Percentiles rank a stretch among this genome's conserved stretches.
phyloP scores from a whole-genome alignment of 2,329 filamentous ascomycete species.

The Cercospora janseana region DNA sequence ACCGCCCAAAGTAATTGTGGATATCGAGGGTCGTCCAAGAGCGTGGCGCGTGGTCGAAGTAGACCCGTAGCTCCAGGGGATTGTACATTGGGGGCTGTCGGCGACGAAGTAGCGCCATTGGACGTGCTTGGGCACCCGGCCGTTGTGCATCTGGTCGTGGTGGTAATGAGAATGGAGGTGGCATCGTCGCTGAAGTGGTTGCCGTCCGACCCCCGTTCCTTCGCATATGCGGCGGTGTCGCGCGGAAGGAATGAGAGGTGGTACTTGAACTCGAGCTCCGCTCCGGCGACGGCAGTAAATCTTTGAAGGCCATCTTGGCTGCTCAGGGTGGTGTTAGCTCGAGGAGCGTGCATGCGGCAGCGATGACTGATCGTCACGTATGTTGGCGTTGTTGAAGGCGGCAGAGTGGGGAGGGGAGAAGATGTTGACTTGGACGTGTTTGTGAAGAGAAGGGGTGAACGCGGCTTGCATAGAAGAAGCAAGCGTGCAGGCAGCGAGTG shows the following conservation, averaged over 20 bases:
- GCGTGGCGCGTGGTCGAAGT: slow-evolving; percentile 20
- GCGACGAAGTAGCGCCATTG: background rate
- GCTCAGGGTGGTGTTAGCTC: slow-evolving; percentile 1
- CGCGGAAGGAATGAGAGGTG: background rate
- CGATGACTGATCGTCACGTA: background rate
- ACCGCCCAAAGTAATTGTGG: slow-evolving; percentile 22
- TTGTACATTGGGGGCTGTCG: slow-evolving; percentile 6
- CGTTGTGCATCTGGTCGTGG: background rate
- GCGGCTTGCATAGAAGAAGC: too few relatives aligned
- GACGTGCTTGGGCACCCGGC: background rate
- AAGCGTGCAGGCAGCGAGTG: too few relatives aligned
- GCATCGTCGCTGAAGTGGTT: background rate
- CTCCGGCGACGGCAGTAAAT: slow-evolving; percentile 1
- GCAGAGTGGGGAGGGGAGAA: background rate
- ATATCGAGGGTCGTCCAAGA: slow-evolving; percentile 27
- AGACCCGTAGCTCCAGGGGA: slow-evolving; percentile 20
- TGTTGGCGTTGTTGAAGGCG: background rate
- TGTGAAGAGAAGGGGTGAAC: background rate
- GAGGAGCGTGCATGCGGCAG: too few relatives aligned
- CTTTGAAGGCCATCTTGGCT: slow-evolving; percentile 8
- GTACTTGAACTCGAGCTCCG: background rate
- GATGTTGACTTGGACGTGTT: background rate
- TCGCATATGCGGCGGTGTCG: slow-evolving; percentile 2
- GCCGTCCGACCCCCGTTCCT: too few relatives aligned
- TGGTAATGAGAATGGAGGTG: background rate